Conservation (phyloP, 805 yeast genomes). For the Zygoascus bituminiphila region DNA sequence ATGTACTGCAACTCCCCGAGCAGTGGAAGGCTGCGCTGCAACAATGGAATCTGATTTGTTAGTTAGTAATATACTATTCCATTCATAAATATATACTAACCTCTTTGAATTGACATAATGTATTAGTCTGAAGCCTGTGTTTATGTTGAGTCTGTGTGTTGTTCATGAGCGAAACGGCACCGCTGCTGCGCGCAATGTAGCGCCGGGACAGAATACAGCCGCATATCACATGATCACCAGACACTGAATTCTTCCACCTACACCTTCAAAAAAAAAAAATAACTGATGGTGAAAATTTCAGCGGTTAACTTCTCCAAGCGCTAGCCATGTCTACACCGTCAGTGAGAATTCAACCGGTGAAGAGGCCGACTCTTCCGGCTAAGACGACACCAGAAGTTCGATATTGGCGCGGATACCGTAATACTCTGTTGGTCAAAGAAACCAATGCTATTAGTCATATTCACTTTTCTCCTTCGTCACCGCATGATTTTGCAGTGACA, state of each 20-base stretch:
- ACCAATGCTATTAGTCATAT: slow-evolving; percentile 86
- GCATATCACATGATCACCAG: too few species aligned
- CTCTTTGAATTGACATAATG: slow-evolving; percentile 9
- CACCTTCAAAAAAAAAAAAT: not conserved
- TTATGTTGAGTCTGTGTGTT: too few species aligned
- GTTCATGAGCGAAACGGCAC: too few species aligned
- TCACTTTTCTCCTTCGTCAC: slow-evolving; percentile 74
- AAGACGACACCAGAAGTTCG: slow-evolving; percentile 87
- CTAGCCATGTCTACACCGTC: slow-evolving; percentile 60
- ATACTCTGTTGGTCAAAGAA: slow-evolving; percentile 86
- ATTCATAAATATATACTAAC: slow-evolving; percentile 2
- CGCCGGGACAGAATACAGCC: too few species aligned
- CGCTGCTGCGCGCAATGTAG: too few species aligned
- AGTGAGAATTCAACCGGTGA: slow-evolving; percentile 54
- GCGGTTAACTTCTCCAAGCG: too few species aligned
- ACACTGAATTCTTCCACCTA: too few species aligned
- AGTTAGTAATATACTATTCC: not conserved
- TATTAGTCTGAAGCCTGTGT: too few species aligned
- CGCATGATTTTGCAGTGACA: slow-evolving; percentile 90
- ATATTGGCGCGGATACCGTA: slow-evolving; percentile 82
- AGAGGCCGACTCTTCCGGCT: slow-evolving; percentile 72
- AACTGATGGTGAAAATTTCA: not conserved
- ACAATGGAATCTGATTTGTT: slow-evolving; percentile 29
- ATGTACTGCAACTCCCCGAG: slow-evolving; percentile 60
- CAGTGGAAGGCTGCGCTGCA: slow-evolving; percentile 78